phyloP scores from a whole-genome alignment of 2,329 filamentous ascomycete species.

The Pochonia chlamydosporia region DNA sequence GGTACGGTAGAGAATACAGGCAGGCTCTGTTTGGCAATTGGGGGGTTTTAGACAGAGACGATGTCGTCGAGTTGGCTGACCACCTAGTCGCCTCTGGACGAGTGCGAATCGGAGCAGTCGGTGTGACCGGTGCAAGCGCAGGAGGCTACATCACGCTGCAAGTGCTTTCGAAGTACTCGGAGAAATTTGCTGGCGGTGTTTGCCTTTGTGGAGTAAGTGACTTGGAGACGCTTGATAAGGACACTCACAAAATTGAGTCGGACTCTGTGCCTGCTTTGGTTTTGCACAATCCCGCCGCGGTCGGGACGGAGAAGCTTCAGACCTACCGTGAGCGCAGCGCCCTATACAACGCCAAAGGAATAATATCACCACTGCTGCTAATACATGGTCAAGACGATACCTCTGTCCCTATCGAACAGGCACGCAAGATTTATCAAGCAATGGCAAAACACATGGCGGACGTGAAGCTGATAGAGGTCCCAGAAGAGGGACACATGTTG shows the following conservation, averaged over 20 bases:
- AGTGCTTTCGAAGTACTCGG: conserved; percentile 38
- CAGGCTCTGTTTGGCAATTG: conserved; percentile 42
- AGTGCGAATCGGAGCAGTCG: conserved; percentile 32
- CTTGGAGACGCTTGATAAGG: conserved; percentile 34
- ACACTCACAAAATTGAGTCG: conserved; percentile 51
- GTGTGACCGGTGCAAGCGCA: conserved; percentile 44
- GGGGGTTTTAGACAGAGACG: conserved; percentile 45
- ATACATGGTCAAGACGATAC: conserved; percentile 50
- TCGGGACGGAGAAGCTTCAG: conserved; percentile 30
- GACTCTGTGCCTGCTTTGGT: conserved; percentile 42
- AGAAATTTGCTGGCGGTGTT: conserved; percentile 42
- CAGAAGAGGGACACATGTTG: no score
- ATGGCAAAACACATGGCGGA: no score
- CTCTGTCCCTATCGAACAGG: conserved; percentile 54
- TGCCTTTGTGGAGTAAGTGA: conserved; percentile 47
- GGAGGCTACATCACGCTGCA: conserved; percentile 50
- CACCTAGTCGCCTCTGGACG: conserved; percentile 32
- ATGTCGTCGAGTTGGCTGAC: conserved; percentile 40
- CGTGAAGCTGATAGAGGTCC: no score
- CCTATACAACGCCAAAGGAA: conserved; percentile 39
- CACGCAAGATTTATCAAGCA: no score
- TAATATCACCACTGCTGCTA: conserved; percentile 45
- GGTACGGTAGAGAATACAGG: conserved; percentile 44
- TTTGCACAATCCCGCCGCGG: conserved; percentile 26
- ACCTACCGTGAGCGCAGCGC: conserved; percentile 43